Evolutionary conservation across 768 basidiomycete genomes (phyloP).

Genomic region (Mycena rebaudengoi): DNA sequence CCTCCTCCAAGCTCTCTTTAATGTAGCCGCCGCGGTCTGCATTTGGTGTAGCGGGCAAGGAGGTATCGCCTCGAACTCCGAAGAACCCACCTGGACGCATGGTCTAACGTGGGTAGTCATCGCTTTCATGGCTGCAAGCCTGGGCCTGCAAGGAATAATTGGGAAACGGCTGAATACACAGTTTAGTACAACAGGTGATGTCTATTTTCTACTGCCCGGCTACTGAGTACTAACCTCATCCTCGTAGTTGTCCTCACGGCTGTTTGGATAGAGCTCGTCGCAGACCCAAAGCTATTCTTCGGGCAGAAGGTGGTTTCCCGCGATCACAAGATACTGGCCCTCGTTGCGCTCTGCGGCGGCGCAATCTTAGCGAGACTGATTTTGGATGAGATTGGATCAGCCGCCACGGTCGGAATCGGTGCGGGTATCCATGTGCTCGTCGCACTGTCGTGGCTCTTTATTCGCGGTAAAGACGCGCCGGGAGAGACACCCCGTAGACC

Average conservation of each 20-base stretch:
- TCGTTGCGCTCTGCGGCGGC: slow-evolving; percentile 73
- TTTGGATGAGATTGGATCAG: slow-evolving; percentile 63
- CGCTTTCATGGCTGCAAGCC: slow-evolving; percentile 80
- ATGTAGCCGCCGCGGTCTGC: slow-evolving; percentile 72
- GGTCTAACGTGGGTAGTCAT: slow-evolving; percentile 71
- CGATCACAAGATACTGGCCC: slow-evolving; percentile 76
- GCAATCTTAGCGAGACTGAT: slow-evolving; percentile 72
- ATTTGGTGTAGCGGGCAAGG: slow-evolving; percentile 74
- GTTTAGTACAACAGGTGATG: slow-evolving; percentile 81
- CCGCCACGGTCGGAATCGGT: slow-evolving; percentile 71
- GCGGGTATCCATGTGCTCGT: slow-evolving; percentile 68
- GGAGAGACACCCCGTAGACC: too few species aligned
- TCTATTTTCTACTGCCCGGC: slow-evolving; percentile 22
- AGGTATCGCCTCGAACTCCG: slow-evolving; percentile 61
- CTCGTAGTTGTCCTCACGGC: slow-evolving; percentile 79
- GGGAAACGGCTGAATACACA: slow-evolving; percentile 83
- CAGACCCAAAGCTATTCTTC: slow-evolving; percentile 79
- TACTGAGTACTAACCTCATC: neutral
- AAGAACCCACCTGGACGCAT: slow-evolving; percentile 75
- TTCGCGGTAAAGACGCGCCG: slow-evolving; percentile 55
- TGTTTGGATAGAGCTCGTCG: slow-evolving; percentile 88
- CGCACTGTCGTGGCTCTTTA: slow-evolving; percentile 69
- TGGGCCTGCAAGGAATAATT: slow-evolving; percentile 89
- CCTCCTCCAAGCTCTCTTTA: slow-evolving; percentile 76
- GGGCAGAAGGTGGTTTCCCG: slow-evolving; percentile 60